A percentile compares a stretch with the other conserved stretches of the same genome.
Conservation (phyloP, 306 rosid genomes). For the Canavalia gladiata region DNA sequence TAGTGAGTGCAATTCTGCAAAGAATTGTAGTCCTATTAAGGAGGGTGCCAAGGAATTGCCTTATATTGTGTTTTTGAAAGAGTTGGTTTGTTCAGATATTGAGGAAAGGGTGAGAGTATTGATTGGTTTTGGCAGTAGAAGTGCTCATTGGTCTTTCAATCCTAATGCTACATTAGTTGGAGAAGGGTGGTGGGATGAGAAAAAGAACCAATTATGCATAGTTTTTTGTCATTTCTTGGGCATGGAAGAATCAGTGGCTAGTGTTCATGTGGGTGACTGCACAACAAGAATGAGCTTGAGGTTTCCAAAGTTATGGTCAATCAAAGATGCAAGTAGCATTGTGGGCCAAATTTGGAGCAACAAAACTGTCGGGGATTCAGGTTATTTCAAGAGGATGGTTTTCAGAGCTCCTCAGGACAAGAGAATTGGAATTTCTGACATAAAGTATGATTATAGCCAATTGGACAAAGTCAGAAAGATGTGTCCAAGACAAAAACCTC, state of each 20-base stretch:
- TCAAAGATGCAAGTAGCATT: conserved; percentile 15
- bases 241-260: conserved; percentile 43
- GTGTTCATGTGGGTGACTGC: conserved; percentile 61
- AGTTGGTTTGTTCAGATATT: conserved; percentile 39
- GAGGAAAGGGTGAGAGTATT: conserved; percentile 47
- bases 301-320: conserved; percentile 58
- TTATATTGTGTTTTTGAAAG: conserved; percentile 17
- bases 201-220: conserved; percentile 42
- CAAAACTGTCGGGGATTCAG: background rate
- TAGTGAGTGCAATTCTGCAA: conserved; percentile 49
- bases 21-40: conserved; percentile 51
- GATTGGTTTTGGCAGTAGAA: conserved; percentile 38
- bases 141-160: conserved; percentile 40
- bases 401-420: background rate
- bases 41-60: conserved; percentile 22
- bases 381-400: conserved; percentile 50
- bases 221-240: conserved; percentile 56
- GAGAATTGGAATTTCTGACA: background rate
- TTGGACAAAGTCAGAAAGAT: conserved; percentile 41
- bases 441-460: conserved; percentile 40
- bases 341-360: conserved; percentile 37
- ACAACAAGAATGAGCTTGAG: conserved; percentile 56
- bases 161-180: conserved; percentile 52
- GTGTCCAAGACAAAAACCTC: conserved; percentile 40
- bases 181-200: conserved; percentile 66